Evolutionary conservation across 257 asterid species (phyloP).

Genomic region (Apocynum venetum): DNA sequence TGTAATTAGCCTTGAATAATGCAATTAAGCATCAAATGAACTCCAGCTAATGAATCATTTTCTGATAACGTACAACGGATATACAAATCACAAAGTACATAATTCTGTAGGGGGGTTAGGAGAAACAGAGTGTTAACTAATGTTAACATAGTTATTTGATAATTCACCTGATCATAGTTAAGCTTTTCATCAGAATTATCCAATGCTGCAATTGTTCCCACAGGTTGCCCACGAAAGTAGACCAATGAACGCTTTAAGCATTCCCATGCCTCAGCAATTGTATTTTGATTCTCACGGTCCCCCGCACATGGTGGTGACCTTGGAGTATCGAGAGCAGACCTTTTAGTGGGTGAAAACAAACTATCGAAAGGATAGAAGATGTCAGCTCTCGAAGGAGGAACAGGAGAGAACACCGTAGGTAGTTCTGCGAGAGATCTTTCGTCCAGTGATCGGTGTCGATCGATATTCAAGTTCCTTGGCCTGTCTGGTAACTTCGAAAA

Average conservation of each 20-base stretch:
- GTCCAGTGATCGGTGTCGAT: constrained; percentile 60
- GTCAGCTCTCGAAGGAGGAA: constrained; percentile 54
- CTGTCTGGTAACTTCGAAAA: constrained; percentile 42
- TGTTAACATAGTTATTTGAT: not conserved
- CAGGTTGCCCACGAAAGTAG: constrained; percentile 72
- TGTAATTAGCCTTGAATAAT: not conserved
- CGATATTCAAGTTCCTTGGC: constrained; percentile 51
- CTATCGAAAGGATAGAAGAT: constrained; percentile 33
- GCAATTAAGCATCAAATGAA: not conserved
- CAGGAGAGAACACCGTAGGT: constrained; percentile 47
- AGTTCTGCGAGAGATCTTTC: constrained; percentile 56
- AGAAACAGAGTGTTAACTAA: not conserved
- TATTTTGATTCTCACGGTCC: constrained; percentile 35
- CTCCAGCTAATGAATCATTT: not conserved
- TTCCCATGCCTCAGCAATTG: constrained; percentile 79
- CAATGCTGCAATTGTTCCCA: constrained; percentile 80
- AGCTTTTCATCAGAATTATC: constrained; percentile 81
- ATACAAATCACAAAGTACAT: not conserved
- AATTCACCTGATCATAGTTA: constrained; percentile 78
- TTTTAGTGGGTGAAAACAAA: constrained; percentile 43
- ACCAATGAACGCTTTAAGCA: constrained; percentile 60
- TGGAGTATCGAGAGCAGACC: constrained; percentile 62
- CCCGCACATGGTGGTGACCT: constrained; percentile 43
- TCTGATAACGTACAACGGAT: not conserved
- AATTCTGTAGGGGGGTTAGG: not conserved